Conservation (phyloP, 2,329 filamentous ascomycete genomes). For the Claviceps sp. region DNA sequence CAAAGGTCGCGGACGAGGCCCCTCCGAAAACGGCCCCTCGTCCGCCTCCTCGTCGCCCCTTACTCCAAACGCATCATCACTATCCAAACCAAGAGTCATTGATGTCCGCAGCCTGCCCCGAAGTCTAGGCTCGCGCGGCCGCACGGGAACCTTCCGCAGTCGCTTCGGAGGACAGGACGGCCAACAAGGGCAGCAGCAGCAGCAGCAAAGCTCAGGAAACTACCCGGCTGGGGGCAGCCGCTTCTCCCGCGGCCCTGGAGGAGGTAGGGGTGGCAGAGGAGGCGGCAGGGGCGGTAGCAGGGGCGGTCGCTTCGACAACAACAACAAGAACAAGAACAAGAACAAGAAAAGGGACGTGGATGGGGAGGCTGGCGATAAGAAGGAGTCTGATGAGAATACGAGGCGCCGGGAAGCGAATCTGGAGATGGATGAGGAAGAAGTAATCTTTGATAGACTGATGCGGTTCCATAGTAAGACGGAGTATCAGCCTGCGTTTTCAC, state of each 20-base stretch:
- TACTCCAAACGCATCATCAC: not conserved
- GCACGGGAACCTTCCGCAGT: constrained; percentile 13
- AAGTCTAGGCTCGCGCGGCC: constrained; percentile 14
- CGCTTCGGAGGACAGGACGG: constrained; percentile 2
- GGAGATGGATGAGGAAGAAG: no score
- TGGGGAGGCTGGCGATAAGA: constrained; percentile 3
- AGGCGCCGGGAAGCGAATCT: no score
- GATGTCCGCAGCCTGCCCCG: constrained; percentile 25
- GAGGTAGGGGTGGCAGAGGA: constrained; percentile 10
- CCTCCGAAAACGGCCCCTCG: no score
- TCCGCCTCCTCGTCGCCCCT: not conserved
- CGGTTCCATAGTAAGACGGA: constrained; percentile 19
- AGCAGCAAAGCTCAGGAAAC: not conserved
- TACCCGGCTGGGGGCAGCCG: constrained; percentile 5
- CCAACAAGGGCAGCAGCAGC: constrained; percentile 1
- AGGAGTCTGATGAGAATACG: no score
- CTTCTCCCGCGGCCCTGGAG: constrained; percentile 8
- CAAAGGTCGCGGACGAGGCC: constrained; percentile 3
- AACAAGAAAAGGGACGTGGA: constrained; percentile 10
- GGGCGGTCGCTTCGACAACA: constrained; percentile 12
- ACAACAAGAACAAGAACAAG: constrained; percentile 15
- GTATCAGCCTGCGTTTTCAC: constrained; percentile 22
- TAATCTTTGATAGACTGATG: constrained; percentile 8
- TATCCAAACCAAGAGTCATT: constrained; percentile 21
- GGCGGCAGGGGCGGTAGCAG: constrained; percentile 8